Conservation (phyloP, 768 basidiomycete genomes). For the Russula virescens region DNA sequence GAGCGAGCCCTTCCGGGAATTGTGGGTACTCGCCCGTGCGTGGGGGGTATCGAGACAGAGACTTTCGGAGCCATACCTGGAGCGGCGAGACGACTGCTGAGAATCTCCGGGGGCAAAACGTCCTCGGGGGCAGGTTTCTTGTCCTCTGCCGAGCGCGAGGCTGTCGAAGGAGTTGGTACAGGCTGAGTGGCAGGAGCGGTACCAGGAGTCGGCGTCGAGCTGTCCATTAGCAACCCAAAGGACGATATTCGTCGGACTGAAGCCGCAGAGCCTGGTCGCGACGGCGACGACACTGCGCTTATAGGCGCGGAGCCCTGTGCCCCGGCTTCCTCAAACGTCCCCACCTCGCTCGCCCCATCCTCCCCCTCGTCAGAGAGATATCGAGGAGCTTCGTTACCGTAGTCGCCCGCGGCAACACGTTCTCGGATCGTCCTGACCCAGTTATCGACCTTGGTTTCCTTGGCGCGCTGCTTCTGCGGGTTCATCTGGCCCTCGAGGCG, state of each 20-base stretch:
- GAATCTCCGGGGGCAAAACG: slow-evolving; percentile 60
- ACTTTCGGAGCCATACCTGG: slow-evolving; percentile 24
- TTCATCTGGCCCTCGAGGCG: slow-evolving; percentile 86
- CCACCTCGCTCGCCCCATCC: slow-evolving; percentile 22
- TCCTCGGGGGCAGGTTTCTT: slow-evolving; percentile 53
- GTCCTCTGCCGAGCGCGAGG: slow-evolving; percentile 31
- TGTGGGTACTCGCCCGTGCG: slow-evolving; percentile 26
- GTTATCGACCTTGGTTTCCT: slow-evolving; percentile 69
- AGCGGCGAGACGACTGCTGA: slow-evolving; percentile 48
- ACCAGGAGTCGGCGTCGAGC: slow-evolving; percentile 18
- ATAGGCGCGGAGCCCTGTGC: slow-evolving; percentile 2
- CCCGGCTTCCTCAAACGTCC: not conserved
- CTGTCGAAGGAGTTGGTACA: not conserved
- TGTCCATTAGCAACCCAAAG: slow-evolving; percentile 8
- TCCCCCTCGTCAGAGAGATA: slow-evolving; percentile 48
- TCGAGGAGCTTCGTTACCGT: slow-evolving; percentile 54
- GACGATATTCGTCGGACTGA: slow-evolving; percentile 20
- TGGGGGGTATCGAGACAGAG: slow-evolving; percentile 32
- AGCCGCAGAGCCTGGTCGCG: slow-evolving; percentile 18
- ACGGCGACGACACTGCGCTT: slow-evolving; percentile 13
- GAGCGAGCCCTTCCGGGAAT: slow-evolving; percentile 38
- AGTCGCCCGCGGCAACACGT: slow-evolving; percentile 58
- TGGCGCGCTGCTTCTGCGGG: slow-evolving; percentile 60
- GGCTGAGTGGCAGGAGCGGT: not conserved
- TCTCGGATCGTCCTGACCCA: slow-evolving; percentile 74